Base-by-base conservation (phyloP, 768 basidiomycete species). In the Flagelloscypha sp. region DNA sequence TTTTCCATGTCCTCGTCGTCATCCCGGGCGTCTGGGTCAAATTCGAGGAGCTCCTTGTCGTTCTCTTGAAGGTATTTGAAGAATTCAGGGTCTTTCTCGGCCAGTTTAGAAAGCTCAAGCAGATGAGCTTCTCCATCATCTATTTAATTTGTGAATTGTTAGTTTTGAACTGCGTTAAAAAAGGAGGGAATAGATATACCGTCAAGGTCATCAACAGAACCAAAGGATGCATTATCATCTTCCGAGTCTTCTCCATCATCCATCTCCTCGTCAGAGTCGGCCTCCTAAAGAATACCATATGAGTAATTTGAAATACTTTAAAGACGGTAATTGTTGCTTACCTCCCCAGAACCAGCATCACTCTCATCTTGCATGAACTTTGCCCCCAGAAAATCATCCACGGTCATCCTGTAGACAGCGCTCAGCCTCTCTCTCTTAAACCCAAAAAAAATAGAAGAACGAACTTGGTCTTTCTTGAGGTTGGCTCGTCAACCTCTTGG, bases 11-110 rank as follows among this genome's bases (percentile, higher is more conserved):
- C 65, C 2, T 70, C 70, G 9, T 72, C 76, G 11, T 50, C 59
- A 7, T 57, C 68, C 24, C 54, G 65, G 17, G 57, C 64, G 35
- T 66, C 48, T 1, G 70, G 61, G 25, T 76, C 65, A 52, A 98
- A 98, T 4, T 87, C 71, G 2, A 99, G 68, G n/a, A 98, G 65
- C 37, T 90, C 92, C 40, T 68, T 65, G 58, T 99, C 95, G 52
- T 99, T 92, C 59, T 98, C 88, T 62, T 93, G 83, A 2, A 99
- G 69, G 54, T 93, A 99, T 60, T 93, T 89, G 80, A 77, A 99
- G 63, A 98, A 99, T 52, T 95, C 94, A n/a, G 94, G 94, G 56
- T 99, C 94, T 55, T 89, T 90, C 58, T 94, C 84, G 2, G 87
- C 87, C 23, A 99, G 73, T 52, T 85, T 80, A 24, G 85, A 79